phyloP scores from a whole-genome alignment of 331 rosid species.

The Arachis monticola region DNA sequence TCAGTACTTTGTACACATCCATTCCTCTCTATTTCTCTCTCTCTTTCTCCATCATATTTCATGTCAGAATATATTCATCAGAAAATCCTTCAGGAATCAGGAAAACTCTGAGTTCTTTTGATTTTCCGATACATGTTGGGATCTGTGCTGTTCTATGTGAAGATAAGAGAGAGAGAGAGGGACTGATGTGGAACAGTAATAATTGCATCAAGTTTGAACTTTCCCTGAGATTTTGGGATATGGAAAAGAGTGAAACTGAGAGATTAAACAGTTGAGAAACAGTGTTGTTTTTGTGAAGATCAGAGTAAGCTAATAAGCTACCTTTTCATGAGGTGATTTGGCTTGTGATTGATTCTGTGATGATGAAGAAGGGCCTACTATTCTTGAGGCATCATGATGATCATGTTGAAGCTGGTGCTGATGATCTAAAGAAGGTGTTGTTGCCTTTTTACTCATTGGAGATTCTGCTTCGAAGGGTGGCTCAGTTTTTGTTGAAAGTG shows the following conservation, averaged over 20 bases:
- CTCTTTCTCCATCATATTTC: constrained; percentile 47
- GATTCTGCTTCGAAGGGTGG: constrained; percentile 77
- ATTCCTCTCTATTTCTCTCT: constrained; percentile 35
- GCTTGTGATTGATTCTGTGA: constrained; percentile 64
- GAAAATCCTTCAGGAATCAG: constrained; percentile 90
- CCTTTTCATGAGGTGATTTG: constrained; percentile 53
- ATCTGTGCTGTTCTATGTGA: constrained; percentile 59
- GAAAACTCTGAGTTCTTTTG: constrained; percentile 68
- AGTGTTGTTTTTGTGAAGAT: background rate
- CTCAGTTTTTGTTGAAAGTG: constrained; percentile 68
- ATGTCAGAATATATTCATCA: constrained; percentile 60
- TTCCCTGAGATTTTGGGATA: constrained; percentile 65
- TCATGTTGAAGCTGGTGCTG: constrained; percentile 51
- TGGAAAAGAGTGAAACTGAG: constrained; percentile 48
- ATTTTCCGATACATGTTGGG: constrained; percentile 72
- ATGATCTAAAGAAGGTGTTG: constrained; percentile 63
- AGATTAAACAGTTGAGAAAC: constrained; percentile 49
- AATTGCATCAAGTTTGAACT: constrained; percentile 50
- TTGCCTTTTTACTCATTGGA: constrained; percentile 68
- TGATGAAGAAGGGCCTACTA: constrained; percentile 44
- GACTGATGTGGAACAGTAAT: constrained; percentile 42
- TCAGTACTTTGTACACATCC: constrained; percentile 40
- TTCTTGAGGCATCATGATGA: constrained; percentile 48
- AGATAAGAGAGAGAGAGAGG: background rate
- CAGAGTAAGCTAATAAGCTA: no score